A percentile compares a stretch with the other conserved stretches of the same genome.
Evolutionary conservation across 345 rosid genomes (phyloP).

Genomic region (Syzygium oleosum): DNA sequence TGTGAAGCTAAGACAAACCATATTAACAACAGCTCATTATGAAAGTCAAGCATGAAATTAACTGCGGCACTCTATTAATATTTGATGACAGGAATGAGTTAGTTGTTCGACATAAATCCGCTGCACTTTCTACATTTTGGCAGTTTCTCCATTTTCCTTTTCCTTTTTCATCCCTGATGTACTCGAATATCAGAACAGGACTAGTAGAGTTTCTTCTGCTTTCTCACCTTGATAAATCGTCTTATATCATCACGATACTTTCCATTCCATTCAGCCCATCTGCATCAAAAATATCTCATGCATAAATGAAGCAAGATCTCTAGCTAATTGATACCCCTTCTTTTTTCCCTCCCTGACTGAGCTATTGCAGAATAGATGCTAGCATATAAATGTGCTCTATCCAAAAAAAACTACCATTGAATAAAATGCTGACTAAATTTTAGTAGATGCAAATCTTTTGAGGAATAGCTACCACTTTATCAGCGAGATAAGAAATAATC

Average conservation of each 20-base stretch:
- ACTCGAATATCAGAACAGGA: not conserved
- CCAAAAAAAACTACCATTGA: not conserved
- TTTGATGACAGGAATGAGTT: not conserved
- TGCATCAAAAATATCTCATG: slow-evolving; percentile 21
- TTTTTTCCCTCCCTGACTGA: not conserved
- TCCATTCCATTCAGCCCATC: slow-evolving; percentile 99
- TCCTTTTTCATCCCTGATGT: not conserved
- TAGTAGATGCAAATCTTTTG: not conserved
- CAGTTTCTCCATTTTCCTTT: not conserved
- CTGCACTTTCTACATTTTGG: not conserved
- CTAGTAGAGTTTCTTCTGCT: not conserved
- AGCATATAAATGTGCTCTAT: not conserved
- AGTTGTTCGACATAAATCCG: not conserved
- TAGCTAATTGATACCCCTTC: not conserved
- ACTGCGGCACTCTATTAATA: not conserved
- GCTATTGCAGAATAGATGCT: too few relatives aligned
- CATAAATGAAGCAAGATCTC: not conserved
- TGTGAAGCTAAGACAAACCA: not conserved
- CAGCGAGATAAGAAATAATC: not conserved
- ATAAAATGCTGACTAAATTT: not conserved
- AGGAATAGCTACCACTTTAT: not conserved
- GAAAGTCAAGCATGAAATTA: not conserved
- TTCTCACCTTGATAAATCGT: slow-evolving; percentile 71
- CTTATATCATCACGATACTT: slow-evolving; percentile 86
- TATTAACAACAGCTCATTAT: not conserved